Percentiles rank a stretch among this genome's conserved stretches.
These are phyloP conservation scores for Aureobasidium sp. DNA, from an alignment of 2,329 filamentous ascomycete species.

Conservation along the genomic window DNA sequence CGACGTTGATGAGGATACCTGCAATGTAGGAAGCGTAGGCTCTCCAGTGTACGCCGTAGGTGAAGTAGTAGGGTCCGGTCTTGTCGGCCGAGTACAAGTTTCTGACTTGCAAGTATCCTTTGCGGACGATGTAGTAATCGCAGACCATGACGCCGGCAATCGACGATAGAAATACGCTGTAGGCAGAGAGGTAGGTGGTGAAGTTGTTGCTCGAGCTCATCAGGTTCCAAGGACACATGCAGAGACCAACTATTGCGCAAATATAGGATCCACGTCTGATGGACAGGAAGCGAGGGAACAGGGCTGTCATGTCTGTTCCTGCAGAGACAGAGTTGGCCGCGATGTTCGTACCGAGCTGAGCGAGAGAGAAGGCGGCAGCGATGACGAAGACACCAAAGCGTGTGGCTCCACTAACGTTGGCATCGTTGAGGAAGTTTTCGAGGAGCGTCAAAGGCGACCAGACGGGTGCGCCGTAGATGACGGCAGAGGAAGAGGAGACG, in stretches of 20 bases:
- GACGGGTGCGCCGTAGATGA: slow-evolving; percentile 35
- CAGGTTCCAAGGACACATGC: slow-evolving; percentile 81
- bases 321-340: slow-evolving; percentile 42
- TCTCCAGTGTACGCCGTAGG: slow-evolving; percentile 68
- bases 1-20: slow-evolving; percentile 82
- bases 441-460: slow-evolving; percentile 35
- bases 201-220: slow-evolving; percentile 67
- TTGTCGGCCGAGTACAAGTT: slow-evolving; percentile 68
- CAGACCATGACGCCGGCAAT: slow-evolving; percentile 86
- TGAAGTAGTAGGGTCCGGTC: slow-evolving; percentile 64
- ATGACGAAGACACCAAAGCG: slow-evolving; percentile 39
- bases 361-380: slow-evolving; percentile 33
- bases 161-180: slow-evolving; percentile 84
- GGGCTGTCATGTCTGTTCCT: slow-evolving; percentile 43
- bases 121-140: slow-evolving; percentile 82
- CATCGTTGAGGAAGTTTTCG: slow-evolving; percentile 28
- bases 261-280: slow-evolving; percentile 84
- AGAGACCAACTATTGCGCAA: slow-evolving; percentile 68
- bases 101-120: slow-evolving; percentile 69
- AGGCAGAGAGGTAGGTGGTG: slow-evolving; percentile 84
- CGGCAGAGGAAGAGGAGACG: slow-evolving; percentile 38
- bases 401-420: slow-evolving; percentile 26
- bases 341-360: slow-evolving; percentile 43
- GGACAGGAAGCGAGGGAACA: slow-evolving; percentile 44
- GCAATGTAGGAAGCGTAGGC: slow-evolving; percentile 74